Percentiles rank a stretch among this genome's conserved stretches.
Evolutionary conservation across 305 asterid species (phyloP).

Genomic region (Plantago coronopus): DNA sequence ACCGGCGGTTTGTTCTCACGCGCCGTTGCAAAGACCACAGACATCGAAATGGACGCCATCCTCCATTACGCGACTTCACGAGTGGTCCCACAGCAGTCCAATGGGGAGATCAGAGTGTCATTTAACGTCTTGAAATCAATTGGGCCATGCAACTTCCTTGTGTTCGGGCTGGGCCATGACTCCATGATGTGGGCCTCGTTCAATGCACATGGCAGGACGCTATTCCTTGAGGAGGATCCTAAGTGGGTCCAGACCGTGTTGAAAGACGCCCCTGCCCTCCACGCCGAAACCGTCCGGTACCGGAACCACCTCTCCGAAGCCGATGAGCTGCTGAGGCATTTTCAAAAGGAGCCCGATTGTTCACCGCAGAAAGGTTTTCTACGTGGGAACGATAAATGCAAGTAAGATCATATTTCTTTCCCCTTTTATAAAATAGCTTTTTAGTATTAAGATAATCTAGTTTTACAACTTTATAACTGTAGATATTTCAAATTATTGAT

Average conservation of each 20-base stretch:
- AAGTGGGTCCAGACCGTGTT: conserved; percentile 59
- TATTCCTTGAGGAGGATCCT: conserved; percentile 72
- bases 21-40: conserved; percentile 5
- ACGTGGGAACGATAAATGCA: conserved; percentile 58
- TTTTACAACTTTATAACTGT: too few relatives aligned
- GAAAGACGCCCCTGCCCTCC: conserved; percentile 56
- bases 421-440: too few relatives aligned
- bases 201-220: conserved; percentile 59
- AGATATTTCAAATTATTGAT: too few relatives aligned
- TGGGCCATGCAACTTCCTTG: conserved; percentile 56
- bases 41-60: conserved; percentile 47
- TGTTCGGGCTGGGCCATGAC: conserved; percentile 73
- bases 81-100: conserved; percentile 57
- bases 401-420: not conserved
- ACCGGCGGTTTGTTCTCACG: conserved; percentile 11
- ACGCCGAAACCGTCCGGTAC: conserved; percentile 53
- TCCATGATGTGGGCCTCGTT: conserved; percentile 79
- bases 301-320: conserved; percentile 57
- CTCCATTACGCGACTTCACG: conserved; percentile 73
- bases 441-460: too few relatives aligned
- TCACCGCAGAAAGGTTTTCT: conserved; percentile 36
- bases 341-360: conserved; percentile 46
- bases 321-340: conserved; percentile 37
- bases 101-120: conserved; percentile 43
- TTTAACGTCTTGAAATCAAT: conserved; percentile 38